phyloP scores from a whole-genome alignment of 306 rosid species.

The Dalbergia cochinchinensis region DNA sequence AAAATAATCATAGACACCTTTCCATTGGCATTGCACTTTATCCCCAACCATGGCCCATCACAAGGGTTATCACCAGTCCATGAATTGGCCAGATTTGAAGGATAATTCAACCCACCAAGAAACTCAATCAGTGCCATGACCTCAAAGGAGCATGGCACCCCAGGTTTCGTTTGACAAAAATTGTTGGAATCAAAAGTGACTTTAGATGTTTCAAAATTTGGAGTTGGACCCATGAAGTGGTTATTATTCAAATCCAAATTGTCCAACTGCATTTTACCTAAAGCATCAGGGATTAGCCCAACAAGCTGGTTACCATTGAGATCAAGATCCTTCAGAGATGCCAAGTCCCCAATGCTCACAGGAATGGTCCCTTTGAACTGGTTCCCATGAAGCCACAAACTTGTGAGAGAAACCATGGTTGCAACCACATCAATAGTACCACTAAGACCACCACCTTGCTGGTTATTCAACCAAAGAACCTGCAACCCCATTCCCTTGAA shows the following conservation, averaged over 20 bases:
- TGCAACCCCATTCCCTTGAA: slow-evolving; percentile 47
- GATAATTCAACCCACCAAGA: slow-evolving; percentile 66
- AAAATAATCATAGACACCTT: slow-evolving; percentile 65
- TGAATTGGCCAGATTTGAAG: slow-evolving; percentile 50
- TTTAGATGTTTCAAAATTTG: slow-evolving; percentile 57
- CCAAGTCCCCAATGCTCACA: slow-evolving; percentile 60
- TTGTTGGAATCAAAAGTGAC: slow-evolving; percentile 43
- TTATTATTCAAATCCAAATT: slow-evolving; percentile 72
- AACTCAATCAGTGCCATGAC: slow-evolving; percentile 74
- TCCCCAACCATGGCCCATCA: slow-evolving; percentile 70
- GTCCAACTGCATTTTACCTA: slow-evolving; percentile 59
- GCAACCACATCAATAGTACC: slow-evolving; percentile 69
- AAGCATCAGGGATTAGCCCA: slow-evolving; percentile 71
- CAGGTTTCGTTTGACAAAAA: slow-evolving; percentile 60
- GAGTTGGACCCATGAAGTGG: slow-evolving; percentile 76
- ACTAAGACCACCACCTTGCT: slow-evolving; percentile 57
- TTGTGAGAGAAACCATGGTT: slow-evolving; percentile 62
- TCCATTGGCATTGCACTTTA: slow-evolving; percentile 58
- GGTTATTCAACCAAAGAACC: slow-evolving; percentile 73
- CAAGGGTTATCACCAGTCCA: slow-evolving; percentile 86
- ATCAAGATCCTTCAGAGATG: slow-evolving; percentile 67
- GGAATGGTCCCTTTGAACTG: slow-evolving; percentile 70
- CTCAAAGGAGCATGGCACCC: slow-evolving; percentile 61
- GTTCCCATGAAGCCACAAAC: slow-evolving; percentile 87
- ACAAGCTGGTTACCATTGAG: slow-evolving; percentile 71